phyloP scores from a whole-genome alignment of 2,329 filamentous ascomycete species.

The Madurella mycetomatis region DNA sequence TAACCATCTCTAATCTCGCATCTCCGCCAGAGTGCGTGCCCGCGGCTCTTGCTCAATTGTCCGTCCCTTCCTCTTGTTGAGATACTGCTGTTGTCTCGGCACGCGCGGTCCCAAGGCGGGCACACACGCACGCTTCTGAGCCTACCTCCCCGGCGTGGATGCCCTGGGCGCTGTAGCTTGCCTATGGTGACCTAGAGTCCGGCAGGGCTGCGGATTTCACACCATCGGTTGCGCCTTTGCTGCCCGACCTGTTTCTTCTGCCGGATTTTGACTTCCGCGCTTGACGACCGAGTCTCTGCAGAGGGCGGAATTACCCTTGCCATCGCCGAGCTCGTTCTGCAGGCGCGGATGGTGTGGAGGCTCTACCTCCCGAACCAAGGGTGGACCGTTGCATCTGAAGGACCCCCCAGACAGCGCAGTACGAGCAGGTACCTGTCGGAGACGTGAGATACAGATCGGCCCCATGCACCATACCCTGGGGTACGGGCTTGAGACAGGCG shows the following conservation, averaged over 20 bases:
- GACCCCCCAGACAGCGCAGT: conserved; percentile 11
- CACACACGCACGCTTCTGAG: neutral
- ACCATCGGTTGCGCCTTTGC: conserved; percentile 14
- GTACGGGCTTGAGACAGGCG: neutral
- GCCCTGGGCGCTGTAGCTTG: conserved; percentile 1
- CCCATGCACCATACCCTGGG: neutral
- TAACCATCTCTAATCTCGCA: neutral
- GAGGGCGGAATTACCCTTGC: conserved; percentile 17
- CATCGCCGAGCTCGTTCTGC: conserved; percentile 9
- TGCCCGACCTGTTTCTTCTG: conserved; percentile 17
- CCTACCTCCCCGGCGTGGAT: conserved; percentile 2
- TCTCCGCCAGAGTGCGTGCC: neutral
- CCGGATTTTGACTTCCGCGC: conserved; percentile 7
- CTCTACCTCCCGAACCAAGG: conserved; percentile 13
- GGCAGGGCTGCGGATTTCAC: conserved; percentile 6
- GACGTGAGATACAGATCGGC: conserved; percentile 17
- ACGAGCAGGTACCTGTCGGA: conserved; percentile 16
- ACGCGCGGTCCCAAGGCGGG: neutral
- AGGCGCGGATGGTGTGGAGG: conserved; percentile 11
- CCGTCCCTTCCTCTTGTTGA: neutral
- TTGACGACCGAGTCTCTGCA: conserved; percentile 3
- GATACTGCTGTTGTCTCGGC: neutral
- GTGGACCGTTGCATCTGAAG: neutral
- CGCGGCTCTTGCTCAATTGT: conserved; percentile 1
- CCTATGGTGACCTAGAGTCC: conserved; percentile 3